Evolutionary conservation across 441 rosid genomes (phyloP).

Genomic region (Gossypium gossypioides): DNA sequence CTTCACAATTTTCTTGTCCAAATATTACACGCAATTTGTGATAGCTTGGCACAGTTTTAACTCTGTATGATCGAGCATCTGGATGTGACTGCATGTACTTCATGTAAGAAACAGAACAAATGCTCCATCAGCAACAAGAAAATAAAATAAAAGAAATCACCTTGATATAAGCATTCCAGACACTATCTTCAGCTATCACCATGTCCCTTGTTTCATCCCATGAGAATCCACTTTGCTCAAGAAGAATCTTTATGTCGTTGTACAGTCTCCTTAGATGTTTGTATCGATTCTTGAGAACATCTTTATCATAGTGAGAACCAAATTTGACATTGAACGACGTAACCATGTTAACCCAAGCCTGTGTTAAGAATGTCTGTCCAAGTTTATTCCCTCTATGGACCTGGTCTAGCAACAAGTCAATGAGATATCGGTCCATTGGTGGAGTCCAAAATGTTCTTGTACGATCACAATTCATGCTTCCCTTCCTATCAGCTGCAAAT

Average conservation of each 20-base stretch:
- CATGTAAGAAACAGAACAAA: conserved; percentile 19
- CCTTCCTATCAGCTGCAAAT: conserved; percentile 39
- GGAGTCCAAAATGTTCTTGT: conserved; percentile 85
- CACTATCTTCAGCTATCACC: conserved; percentile 67
- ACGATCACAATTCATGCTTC: conserved; percentile 40
- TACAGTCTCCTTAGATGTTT: conserved; percentile 74
- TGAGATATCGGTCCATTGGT: conserved; percentile 72
- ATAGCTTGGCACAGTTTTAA: conserved; percentile 73
- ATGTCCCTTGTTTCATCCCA: conserved; percentile 75
- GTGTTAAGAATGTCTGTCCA: conserved; percentile 70
- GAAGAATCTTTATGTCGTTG: conserved; percentile 58
- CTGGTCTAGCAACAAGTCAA: conserved; percentile 69
- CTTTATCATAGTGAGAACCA: conserved; percentile 53
- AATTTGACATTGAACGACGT: conserved; percentile 54
- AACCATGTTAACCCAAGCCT: conserved; percentile 71
- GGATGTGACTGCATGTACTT: conserved; percentile 57
- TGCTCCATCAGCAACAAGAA: conserved; percentile 2
- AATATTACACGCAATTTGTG: conserved; percentile 62
- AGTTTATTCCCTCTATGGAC: conserved; percentile 69
- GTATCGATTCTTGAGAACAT: conserved; percentile 72
- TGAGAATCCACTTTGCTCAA: conserved; percentile 57
- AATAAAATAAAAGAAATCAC: conserved; percentile 24
- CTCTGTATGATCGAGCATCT: conserved; percentile 76
- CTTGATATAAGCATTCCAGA: conserved; percentile 67
- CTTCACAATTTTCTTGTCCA: conserved; percentile 51